phyloP scores from a whole-genome alignment of 331 rosid genomes.

The Acacia concinna region DNA sequence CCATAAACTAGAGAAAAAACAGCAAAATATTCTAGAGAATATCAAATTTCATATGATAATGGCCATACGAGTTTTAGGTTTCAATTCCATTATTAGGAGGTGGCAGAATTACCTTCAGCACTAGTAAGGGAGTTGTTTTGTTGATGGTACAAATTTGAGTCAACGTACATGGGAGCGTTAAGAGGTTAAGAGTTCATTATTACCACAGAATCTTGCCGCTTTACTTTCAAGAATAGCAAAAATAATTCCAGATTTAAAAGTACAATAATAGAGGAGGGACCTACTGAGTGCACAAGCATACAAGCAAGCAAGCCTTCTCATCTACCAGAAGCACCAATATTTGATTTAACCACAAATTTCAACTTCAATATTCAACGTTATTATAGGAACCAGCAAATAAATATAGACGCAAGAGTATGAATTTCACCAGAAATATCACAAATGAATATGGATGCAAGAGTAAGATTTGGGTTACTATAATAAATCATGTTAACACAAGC shows the following conservation, averaged over 20 bases:
- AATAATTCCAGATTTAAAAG: background rate
- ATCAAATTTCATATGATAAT: background rate
- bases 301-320: background rate
- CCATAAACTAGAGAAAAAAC: background rate
- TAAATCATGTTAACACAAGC: background rate
- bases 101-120: background rate
- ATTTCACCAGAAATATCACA: conserved; percentile 5
- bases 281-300: background rate
- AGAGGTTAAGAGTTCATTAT: background rate
- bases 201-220: background rate
- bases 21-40: background rate
- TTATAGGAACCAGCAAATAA: background rate
- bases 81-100: background rate
- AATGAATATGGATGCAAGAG: conserved; percentile 7
- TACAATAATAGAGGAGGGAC: background rate
- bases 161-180: no score
- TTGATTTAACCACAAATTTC: background rate
- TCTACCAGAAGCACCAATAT: background rate
- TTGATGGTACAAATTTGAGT: background rate
- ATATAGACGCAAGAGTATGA: conserved; percentile 8
- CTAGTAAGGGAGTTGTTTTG: background rate
- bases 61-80: background rate
- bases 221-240: background rate
- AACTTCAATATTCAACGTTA: background rate
- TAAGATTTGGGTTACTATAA: background rate